Evolutionary conservation across 1,284 basidiomycete genomes (phyloP).

Genomic region (Fomitopsis betulina): DNA sequence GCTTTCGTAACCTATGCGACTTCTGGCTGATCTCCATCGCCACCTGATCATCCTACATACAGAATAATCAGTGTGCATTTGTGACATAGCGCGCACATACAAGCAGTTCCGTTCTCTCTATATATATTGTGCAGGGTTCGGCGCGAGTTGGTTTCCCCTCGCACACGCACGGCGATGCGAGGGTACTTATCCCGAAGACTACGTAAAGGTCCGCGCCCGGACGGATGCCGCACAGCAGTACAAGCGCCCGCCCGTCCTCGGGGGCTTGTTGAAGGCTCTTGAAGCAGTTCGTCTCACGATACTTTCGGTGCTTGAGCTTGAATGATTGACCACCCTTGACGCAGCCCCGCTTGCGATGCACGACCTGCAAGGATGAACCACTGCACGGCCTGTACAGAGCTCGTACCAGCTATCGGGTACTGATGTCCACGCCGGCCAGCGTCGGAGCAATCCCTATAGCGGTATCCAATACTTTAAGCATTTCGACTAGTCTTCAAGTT

Average conservation of each 20-base stretch:
- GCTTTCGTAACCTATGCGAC: constrained; percentile 28
- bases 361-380: too few relatives aligned
- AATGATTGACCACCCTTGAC: not conserved
- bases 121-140: not conserved
- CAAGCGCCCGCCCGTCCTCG: not conserved
- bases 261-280: not conserved
- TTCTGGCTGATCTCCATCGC: not conserved
- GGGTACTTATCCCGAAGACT: not conserved
- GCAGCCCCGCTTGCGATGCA: too few relatives aligned
- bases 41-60: not conserved
- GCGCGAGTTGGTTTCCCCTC: not conserved
- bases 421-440: too few relatives aligned
- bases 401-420: too few relatives aligned
- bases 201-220: not conserved
- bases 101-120: not conserved
- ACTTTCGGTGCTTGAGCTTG: not conserved
- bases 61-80: not conserved
- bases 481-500: too few relatives aligned
- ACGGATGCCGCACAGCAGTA: not conserved
- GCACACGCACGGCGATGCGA: not conserved
- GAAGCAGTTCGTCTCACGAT: not conserved
- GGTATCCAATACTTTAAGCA: too few relatives aligned
- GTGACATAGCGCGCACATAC: not conserved
- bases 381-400: too few relatives aligned
- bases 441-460: too few relatives aligned